These are phyloP conservation scores for Sanguinoderma infundibulare DNA, from an alignment of 1,284 basidiomycete genomes.

Conservation along the genomic window DNA sequence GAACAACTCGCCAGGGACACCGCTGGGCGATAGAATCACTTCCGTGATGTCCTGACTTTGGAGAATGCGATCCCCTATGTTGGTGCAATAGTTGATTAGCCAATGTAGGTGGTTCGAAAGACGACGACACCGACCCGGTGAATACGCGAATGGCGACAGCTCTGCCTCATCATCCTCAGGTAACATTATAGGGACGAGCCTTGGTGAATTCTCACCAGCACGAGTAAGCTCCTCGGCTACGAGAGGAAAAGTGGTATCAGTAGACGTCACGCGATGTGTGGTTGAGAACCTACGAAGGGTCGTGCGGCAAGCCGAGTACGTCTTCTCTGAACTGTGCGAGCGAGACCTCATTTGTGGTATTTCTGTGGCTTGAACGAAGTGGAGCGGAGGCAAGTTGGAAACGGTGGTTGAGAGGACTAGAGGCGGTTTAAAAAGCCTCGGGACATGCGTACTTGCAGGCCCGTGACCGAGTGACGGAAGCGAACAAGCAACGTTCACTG, in stretches of 20 bases:
- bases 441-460: neutral
- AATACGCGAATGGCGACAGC: neutral
- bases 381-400: neutral
- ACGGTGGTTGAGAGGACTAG: neutral
- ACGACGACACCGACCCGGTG: neutral
- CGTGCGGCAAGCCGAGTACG: too few species aligned
- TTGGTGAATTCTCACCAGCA: neutral
- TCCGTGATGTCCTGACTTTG: slow-evolving; percentile 2
- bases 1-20: neutral
- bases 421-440: neutral
- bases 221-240: neutral
- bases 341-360: neutral
- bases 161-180: neutral
- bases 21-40: neutral
- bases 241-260: neutral
- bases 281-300: neutral
- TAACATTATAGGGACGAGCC: neutral
- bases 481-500: neutral
- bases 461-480: neutral
- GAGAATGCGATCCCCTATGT: neutral
- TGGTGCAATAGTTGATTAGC: neutral
- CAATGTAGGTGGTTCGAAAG: neutral
- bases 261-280: neutral
- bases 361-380: neutral
- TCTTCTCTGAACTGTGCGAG: neutral